Base-by-base conservation (phyloP, 2,329 filamentous ascomycete species). In the Cryoendolithus antarcticus region DNA sequence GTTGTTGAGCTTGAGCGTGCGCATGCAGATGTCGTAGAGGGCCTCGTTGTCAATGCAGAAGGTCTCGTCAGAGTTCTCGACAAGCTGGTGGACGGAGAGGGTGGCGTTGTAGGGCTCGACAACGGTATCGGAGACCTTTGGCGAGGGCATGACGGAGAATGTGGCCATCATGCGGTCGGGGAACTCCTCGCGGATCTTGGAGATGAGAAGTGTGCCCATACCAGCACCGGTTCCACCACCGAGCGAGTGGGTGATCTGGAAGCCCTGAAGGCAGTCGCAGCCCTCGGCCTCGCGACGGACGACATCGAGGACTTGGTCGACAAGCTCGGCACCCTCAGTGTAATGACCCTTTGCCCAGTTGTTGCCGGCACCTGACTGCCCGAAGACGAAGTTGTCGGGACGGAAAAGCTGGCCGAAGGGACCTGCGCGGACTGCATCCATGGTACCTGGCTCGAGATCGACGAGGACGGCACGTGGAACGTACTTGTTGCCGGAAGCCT, bases 271-370 rank as follows among this genome's bases (percentile, higher is more conserved):
- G 78, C 86, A 95, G 77, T 98, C 91, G 64, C 91, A 96, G 66
- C 84, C 86, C 73, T 98, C 91, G 55, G 91, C 89, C 77, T 98
- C 91, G 60, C 91, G 89, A 64, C 91, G 91, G 63, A 98, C 89
- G 53, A 98, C 91, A 64, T 96, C 91, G 56, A 98, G 80, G 55
- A 98, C 91, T 62, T 95, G 77, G 74, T 98, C 91, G 55, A 98
- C 91, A 49, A 96, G 79, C 74, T 98, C 91, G 56, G 91, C 91
- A 79, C 91, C 91, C 75, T 98, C 91, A 52, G 91, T 98, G 79
- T 98, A 98, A 69, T 98, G 91, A 72, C 91, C 91, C 82, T 96
- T 98, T 69, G 91, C 91, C 91, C 91, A 98, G 81, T 96, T 96
- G 86, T 98, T 98, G 72, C 91, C 91, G 66, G 91, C 91, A 77